Evolutionary conservation across 345 rosid species (phyloP), one percentile per base, ranked within the genome.

Genomic region (Brassica napus): DNA sequence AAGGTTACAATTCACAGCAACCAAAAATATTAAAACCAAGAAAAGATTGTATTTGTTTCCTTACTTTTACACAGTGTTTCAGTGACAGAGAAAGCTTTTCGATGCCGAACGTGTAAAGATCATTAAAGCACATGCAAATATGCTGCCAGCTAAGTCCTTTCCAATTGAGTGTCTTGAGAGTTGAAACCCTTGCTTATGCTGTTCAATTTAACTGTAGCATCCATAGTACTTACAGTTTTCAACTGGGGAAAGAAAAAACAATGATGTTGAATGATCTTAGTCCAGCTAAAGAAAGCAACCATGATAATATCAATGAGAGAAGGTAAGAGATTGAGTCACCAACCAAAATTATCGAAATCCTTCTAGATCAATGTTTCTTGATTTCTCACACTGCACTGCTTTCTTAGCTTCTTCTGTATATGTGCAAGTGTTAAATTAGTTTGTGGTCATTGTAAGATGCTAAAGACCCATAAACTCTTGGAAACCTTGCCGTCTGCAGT

Each of bases 381-480:
- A 44, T 44, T 12, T 44, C 54, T 44, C 15, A 44, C 54, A 12
- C 2, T 44, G 54, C 52, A 44, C 54, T 11, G 15, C 54, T 44
- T 44, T 44, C 54, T 44, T 44, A 6, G 54, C 15, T 44, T 44
- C 12, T 44, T 3, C 6, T 44, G 54, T 12, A 44, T 44, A 44
- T 44, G 54, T 44, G 54, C 54, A 44, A 44, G 15, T 44, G 54
- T 44, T 15, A 44, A 34, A 71, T 79, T 5, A 28, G 26, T 79
- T 83, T 55, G 2, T 47, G 31, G 23, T 84, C 68, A 69, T 15
- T 44, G 32, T 88, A 93, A 96, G 99, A 93, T 83, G 91, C 99
- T 66, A 92, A 91, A 88, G 98, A 92, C 84, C 92, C 94, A 31
- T 98, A 94, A 85, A 94, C 98, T 57, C 83, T 94, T 49, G 97